Percentiles rank a stretch among this genome's conserved stretches.
Conservation (phyloP, 257 asterid genomes). For the Eucommia ulmoides region DNA sequence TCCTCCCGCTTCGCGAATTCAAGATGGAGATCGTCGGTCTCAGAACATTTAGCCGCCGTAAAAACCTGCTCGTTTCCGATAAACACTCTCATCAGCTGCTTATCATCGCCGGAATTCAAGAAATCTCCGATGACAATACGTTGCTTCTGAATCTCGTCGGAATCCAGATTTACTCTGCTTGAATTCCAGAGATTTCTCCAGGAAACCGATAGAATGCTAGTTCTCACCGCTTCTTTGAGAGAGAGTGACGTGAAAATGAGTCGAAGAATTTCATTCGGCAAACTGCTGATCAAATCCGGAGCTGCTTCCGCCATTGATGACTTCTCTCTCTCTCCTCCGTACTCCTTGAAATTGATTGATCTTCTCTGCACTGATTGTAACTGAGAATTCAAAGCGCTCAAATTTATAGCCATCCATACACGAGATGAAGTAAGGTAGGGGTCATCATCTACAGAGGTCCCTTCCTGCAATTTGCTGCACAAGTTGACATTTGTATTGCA, state of each 20-base stretch:
- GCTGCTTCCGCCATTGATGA: too few species aligned
- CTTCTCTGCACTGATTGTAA: too few species aligned
- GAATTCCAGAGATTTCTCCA: slow-evolving; percentile 11
- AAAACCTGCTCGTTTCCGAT: background rate
- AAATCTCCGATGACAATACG: background rate
- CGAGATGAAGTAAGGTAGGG: too few species aligned
- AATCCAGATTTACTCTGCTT: background rate
- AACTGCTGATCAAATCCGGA: slow-evolving; percentile 7
- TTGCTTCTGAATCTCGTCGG: background rate
- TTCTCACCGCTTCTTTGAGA: slow-evolving; percentile 13
- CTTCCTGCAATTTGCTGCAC: too few species aligned
- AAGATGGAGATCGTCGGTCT: slow-evolving; percentile 12
- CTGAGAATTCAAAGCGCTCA: too few species aligned
- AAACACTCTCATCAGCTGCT: slow-evolving; percentile 5
- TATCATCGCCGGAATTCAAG: background rate
- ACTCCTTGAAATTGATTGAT: too few species aligned
- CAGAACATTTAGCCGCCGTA: slow-evolving; percentile 4
- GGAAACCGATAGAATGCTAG: slow-evolving; percentile 5
- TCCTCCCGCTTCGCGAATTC: slow-evolving; percentile 6
- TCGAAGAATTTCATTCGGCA: slow-evolving; percentile 8
- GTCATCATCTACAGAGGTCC: too few species aligned
- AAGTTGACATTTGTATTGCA: too few species aligned
- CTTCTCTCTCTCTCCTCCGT: too few species aligned
- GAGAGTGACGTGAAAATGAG: slow-evolving; percentile 9
- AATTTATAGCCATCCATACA: too few species aligned